Evolutionary conservation across 2,329 filamentous ascomycete genomes (phyloP), one percentile per base, ranked within the genome.

Genomic region (Ophiostoma ips): DNA sequence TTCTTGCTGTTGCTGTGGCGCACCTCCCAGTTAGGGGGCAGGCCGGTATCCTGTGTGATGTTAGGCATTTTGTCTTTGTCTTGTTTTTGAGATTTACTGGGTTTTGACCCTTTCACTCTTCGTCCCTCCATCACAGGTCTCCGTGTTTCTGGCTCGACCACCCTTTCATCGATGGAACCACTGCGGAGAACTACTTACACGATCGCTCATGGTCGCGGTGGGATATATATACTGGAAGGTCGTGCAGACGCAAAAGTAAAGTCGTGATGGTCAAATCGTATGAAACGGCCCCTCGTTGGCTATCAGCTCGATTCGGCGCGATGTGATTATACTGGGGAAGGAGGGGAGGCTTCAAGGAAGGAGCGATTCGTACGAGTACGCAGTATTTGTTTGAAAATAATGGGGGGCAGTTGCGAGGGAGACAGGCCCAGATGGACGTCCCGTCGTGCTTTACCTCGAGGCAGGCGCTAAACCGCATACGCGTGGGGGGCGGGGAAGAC

Each of bases 1-100:
- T 94, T 94, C 73, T 95, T 96, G 68, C 87, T 94, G 73, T 95
- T 94, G 67, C 87, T 95, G 71, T 94, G 87, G 66, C 92, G 87
- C 63, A 98, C 87, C 71, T 96, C 92, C 89, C 90, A 95, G 66
- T 81, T 80, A 46, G 79, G 66, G 55, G 89, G 89, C 56, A 95
- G 79, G 64, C 90, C 90, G 58, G 83, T 81, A 51, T 88, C 84
- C 62, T 76, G 18, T n/a, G 18, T n/a, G n/a, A 11, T 18, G 43
- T 45, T 30, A 45, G 43, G 5, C n/a, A n/a, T 34, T 5, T 11
- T 15, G 10, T 34, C 11, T 34, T 34, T 15, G 33, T 34, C 33
- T 34, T 4, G 33, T 34, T 34, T 34, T 28, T n/a, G n/a, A n/a
- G n/a, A 8, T 28, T 8, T 28, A n/a, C n/a, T n/a, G n/a, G 24